phyloP scores from a whole-genome alignment of 495 filamentous ascomycete species.

The Chaetomidium leptoderma region DNA sequence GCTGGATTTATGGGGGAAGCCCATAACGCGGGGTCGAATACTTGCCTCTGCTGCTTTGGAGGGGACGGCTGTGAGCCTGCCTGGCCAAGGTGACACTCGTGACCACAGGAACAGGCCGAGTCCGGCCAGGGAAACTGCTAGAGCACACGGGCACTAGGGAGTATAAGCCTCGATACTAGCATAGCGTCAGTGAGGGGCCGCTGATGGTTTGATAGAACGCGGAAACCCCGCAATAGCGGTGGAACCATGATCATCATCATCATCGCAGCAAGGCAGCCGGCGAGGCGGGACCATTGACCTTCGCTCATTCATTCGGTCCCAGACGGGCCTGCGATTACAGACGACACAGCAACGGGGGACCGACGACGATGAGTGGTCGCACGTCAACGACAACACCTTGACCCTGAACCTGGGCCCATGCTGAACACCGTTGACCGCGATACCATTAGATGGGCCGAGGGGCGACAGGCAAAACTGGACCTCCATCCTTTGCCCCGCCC shows the following conservation, averaged over 20 bases:
- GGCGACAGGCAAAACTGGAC: not conserved
- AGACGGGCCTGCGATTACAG: not conserved
- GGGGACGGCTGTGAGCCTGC: constrained; percentile 9
- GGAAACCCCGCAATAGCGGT: constrained; percentile 19
- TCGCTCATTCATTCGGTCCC: not conserved
- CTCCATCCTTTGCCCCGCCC: not conserved
- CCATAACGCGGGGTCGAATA: not conserved
- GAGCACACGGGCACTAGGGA: constrained; percentile 19
- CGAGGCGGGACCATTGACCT: not conserved
- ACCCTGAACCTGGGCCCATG: not conserved
- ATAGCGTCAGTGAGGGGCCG: constrained; percentile 27
- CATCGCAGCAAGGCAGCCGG: constrained; percentile 7
- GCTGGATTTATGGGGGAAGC: constrained; percentile 10
- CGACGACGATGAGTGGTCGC: not conserved
- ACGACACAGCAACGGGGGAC: not conserved
- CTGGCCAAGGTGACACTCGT: constrained; percentile 20
- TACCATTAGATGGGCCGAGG: not conserved
- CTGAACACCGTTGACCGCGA: not conserved
- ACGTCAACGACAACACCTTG: not conserved
- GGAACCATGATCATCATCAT: constrained; percentile 9
- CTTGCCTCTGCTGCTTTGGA: constrained; percentile 5
- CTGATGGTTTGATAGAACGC: constrained; percentile 13
- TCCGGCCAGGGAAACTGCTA: constrained; percentile 11
- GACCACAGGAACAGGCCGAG: constrained; percentile 5
- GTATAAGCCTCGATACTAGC: constrained; percentile 22